Evolutionary conservation across 768 basidiomycete genomes (phyloP).

Genomic region (Psilocybe cyanescens): DNA sequence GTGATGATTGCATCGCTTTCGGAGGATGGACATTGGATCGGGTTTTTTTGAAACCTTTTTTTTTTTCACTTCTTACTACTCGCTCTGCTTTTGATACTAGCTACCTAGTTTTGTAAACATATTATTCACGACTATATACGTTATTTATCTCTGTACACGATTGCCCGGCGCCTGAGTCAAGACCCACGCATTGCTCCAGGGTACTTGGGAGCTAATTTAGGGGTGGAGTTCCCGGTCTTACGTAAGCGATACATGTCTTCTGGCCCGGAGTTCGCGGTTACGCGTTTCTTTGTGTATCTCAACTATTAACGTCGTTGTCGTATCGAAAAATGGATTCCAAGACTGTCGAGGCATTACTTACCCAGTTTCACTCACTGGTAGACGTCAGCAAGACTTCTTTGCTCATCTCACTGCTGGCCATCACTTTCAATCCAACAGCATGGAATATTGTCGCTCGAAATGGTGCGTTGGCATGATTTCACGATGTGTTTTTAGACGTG

Average conservation of each 20-base stretch:
- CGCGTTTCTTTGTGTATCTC: background rate
- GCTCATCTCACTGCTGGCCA: conserved; percentile 64
- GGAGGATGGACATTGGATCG: background rate
- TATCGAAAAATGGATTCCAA: conserved; percentile 21
- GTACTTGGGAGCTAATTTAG: background rate
- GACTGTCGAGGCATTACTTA: conserved; percentile 14
- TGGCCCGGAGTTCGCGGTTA: background rate
- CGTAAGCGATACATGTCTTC: background rate
- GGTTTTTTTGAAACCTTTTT: background rate
- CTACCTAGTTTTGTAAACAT: conserved; percentile 1
- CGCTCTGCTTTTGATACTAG: conserved; percentile 3
- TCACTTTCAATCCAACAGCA: conserved; percentile 89
- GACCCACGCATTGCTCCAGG: too few relatives aligned
- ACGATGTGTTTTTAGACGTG: conserved; percentile 5
- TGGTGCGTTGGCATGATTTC: conserved; percentile 53
- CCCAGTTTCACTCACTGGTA: conserved; percentile 35
- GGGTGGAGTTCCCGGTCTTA: background rate
- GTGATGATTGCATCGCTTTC: background rate
- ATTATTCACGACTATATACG: conserved; percentile 2
- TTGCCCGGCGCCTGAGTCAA: background rate
- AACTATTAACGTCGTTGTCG: background rate
- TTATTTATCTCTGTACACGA: background rate
- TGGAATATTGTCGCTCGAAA: conserved; percentile 97
- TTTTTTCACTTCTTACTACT: background rate
- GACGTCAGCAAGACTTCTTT: conserved; percentile 72